phyloP scores from a whole-genome alignment of 2,329 filamentous ascomycete genomes.

The Talaromyces sp. region DNA sequence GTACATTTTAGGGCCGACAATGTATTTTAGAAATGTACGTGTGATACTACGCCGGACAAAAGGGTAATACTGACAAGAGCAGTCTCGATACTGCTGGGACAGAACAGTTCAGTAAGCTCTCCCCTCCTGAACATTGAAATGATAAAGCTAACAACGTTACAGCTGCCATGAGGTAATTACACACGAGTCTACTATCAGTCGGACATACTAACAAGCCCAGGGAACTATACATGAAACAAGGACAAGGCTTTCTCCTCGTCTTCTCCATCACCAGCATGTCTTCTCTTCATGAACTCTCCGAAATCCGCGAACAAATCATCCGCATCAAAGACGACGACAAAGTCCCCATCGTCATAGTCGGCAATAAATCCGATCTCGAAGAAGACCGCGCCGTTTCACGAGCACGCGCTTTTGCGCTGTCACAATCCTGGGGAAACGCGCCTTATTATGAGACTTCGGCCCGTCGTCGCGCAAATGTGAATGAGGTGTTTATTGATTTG shows the following conservation, averaged over 20 bases:
- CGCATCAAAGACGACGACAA: constrained; percentile 87
- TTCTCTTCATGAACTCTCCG: constrained; percentile 77
- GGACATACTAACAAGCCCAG: constrained; percentile 42
- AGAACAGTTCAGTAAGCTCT: constrained; percentile 82
- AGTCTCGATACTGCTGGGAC: constrained; percentile 87
- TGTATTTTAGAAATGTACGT: constrained; percentile 84
- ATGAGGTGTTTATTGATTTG: constrained; percentile 83
- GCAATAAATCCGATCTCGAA: constrained; percentile 88
- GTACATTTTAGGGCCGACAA: constrained; percentile 70
- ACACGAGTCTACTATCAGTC: not conserved
- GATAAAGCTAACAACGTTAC: constrained; percentile 12
- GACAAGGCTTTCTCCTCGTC: constrained; percentile 85
- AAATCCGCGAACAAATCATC: constrained; percentile 83
- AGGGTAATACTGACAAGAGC: constrained; percentile 23
- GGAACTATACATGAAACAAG: constrained; percentile 90
- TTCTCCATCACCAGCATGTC: constrained; percentile 86
- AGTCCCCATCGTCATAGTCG: constrained; percentile 84
- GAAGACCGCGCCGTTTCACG: constrained; percentile 78
- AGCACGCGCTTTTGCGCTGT: constrained; percentile 76
- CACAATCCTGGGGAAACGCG: constrained; percentile 80
- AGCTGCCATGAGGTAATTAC: constrained; percentile 58
- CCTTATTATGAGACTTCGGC: constrained; percentile 92
- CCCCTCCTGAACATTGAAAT: not conserved
- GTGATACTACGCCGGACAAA: constrained; percentile 16
- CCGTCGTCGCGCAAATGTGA: constrained; percentile 78